These are phyloP conservation scores for Eucalyptus sp. DNA, from an alignment of 345 rosid genomes.

Conservation along the genomic window DNA sequence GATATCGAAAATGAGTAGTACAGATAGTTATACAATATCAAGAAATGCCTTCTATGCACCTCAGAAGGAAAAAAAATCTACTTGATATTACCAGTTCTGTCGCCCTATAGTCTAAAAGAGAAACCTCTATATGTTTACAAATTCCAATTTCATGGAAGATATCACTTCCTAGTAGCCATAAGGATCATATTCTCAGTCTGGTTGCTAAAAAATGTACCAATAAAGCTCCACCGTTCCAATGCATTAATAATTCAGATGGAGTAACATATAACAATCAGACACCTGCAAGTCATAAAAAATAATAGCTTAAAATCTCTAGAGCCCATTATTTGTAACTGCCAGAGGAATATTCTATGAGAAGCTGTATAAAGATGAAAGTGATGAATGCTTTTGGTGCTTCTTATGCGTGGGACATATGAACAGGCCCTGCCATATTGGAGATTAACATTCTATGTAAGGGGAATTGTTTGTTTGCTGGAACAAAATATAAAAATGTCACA, in stretches of 20 bases:
- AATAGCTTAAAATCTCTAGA: not conserved
- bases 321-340: not conserved
- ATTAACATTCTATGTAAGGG: not conserved
- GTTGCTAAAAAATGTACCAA: not conserved
- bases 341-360: not conserved
- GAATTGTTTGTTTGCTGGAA: not conserved
- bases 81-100: not conserved
- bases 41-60: not conserved
- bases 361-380: not conserved
- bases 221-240: not conserved
- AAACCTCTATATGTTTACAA: not conserved
- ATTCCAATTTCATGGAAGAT: not conserved
- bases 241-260: not conserved
- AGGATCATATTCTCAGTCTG: not conserved
- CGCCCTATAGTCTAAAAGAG: not conserved
- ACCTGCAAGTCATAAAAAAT: not conserved
- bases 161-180: not conserved
- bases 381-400: not conserved
- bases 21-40: not conserved
- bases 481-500: not conserved
- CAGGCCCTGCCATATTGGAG: not conserved
- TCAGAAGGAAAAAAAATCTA: not conserved
- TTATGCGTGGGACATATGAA: not conserved
- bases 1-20: not conserved
- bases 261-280: not conserved